Evolutionary conservation across 208 protist species (phyloP), one percentile per base, ranked within the genome.

Genomic region (Spongospora subterranea): DNA sequence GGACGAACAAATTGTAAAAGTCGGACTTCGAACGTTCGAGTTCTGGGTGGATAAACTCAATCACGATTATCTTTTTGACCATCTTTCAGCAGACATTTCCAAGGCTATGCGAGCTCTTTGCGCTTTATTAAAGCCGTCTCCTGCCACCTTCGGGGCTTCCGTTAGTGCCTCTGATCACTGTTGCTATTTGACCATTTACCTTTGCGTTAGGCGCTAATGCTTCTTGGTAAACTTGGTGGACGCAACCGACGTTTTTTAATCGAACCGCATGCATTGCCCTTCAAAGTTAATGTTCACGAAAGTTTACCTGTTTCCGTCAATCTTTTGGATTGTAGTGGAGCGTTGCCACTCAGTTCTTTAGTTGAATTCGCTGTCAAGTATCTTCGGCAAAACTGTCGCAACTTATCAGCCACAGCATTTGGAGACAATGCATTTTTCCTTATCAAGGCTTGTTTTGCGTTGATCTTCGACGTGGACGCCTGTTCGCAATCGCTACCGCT

Each of bases 141-240:
- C 94, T 0, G 89, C 93, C 46, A 89, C 92, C 0, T 94, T 95
- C 90, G 92, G 92, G 32, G 53, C 88, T 0, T 88, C 92, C 13
- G 94, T 60, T 24, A 24, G 50, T 60, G 6, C 50, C 24, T n/a
- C n/a, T 24, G 24, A 60, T 24, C 50, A 24, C 13, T 60, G 6
- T 60, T 60, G 50, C 50, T 24, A 29, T 6, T 29, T 29, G 13
- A 24, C 50, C 50, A 6, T 6, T 60, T 60, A 6, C 50, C 50
- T 60, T 60, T 60, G 24, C 50, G 6, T 60, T 60, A 60, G 50
- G 50, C 95, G 0, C 45, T 97, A 13, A 88, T 94, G 46, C 95
- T 97, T 17, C 89, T 97, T 0, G 96, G 96, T 54, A 97, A 97
- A 91, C 93, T 97, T 29, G 95, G 95, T 1, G 96, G 96, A 0